A percentile compares a stretch with the other conserved stretches of the same genome.
Conservation (phyloP, 176 grass and related monocot genomes). For the Oryza punctata region DNA sequence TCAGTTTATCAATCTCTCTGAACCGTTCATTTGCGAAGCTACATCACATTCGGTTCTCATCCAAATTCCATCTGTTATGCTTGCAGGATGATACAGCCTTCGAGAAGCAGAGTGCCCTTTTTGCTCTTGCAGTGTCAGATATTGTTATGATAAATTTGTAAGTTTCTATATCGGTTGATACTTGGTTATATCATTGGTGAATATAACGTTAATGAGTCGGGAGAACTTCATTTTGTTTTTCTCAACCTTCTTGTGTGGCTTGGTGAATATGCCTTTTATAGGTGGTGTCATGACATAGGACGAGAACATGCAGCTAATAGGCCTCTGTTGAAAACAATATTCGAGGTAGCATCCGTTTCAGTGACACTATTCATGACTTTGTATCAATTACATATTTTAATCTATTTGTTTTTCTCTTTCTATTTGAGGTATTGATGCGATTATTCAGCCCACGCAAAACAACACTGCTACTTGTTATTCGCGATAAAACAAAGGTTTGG, state of each 20-base stretch:
- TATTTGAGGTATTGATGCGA: conserved; percentile 67
- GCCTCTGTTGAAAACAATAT: conserved; percentile 77
- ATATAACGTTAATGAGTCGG: neutral
- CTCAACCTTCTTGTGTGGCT: conserved; percentile 16
- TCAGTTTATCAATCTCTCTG: neutral
- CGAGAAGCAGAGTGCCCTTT: conserved; percentile 86
- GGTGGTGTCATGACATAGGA: conserved; percentile 96
- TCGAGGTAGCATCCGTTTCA: conserved; percentile 53
- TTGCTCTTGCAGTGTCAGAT: conserved; percentile 85
- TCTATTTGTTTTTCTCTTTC: conserved; percentile 13
- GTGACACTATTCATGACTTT: conserved; percentile 24
- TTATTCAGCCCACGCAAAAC: conserved; percentile 70
- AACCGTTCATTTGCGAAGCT: neutral
- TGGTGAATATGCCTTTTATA: conserved; percentile 35
- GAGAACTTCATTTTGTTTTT: neutral
- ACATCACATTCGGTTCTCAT: neutral
- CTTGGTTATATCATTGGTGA: neutral
- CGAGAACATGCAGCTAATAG: conserved; percentile 81
- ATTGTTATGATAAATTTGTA: conserved; percentile 91
- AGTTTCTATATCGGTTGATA: conserved; percentile 33
- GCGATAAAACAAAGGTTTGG: conserved; percentile 85
- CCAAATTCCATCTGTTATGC: neutral
- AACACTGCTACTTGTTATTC: conserved; percentile 75
- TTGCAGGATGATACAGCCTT: conserved; percentile 80
- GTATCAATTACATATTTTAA: conserved; percentile 10